Evolutionary conservation across 2,329 filamentous ascomycete species (phyloP).

Genomic region (Aspergillus luchuensis): DNA sequence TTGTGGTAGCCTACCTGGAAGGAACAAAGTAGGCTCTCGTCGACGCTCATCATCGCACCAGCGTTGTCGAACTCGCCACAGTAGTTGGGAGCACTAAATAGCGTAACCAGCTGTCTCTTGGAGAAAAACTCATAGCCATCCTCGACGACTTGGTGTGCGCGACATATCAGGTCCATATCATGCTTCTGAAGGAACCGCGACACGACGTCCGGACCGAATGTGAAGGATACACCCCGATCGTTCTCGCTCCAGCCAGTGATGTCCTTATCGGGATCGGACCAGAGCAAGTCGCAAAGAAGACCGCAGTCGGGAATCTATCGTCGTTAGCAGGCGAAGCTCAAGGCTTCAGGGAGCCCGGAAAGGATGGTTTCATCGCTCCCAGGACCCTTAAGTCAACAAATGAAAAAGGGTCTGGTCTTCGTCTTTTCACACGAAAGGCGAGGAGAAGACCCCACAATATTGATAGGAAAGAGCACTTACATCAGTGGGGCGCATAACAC

Average conservation of each 20-base stretch:
- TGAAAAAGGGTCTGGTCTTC: not conserved
- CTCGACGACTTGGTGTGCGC: conserved; percentile 97
- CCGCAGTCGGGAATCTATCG: conserved; percentile 93
- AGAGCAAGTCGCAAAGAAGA: conserved; percentile 93
- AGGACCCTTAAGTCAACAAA: not conserved
- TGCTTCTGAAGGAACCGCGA: conserved; percentile 98
- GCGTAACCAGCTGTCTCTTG: conserved; percentile 92
- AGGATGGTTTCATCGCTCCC: conserved; percentile 15
- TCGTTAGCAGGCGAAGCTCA: conserved; percentile 44
- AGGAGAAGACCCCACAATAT: not conserved
- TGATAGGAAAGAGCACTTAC: conserved; percentile 60
- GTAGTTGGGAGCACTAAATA: conserved; percentile 99
- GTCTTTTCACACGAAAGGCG: not conserved
- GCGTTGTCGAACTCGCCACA: conserved; percentile 99
- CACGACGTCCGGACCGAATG: conserved; percentile 95
- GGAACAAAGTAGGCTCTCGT: conserved; percentile 96
- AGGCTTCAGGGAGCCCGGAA: conserved; percentile 33
- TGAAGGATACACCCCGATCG: conserved; percentile 97
- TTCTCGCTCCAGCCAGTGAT: conserved; percentile 99
- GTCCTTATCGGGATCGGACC: conserved; percentile 99
- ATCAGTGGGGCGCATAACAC: conserved; percentile 98
- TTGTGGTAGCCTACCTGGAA: conserved; percentile 74
- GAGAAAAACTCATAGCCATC: conserved; percentile 99
- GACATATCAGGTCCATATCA: conserved; percentile 99
- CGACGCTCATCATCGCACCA: conserved; percentile 99